Base-by-base conservation (phyloP, 2,329 filamentous ascomycete genomes). In the Ascochyta koolunga region DNA sequence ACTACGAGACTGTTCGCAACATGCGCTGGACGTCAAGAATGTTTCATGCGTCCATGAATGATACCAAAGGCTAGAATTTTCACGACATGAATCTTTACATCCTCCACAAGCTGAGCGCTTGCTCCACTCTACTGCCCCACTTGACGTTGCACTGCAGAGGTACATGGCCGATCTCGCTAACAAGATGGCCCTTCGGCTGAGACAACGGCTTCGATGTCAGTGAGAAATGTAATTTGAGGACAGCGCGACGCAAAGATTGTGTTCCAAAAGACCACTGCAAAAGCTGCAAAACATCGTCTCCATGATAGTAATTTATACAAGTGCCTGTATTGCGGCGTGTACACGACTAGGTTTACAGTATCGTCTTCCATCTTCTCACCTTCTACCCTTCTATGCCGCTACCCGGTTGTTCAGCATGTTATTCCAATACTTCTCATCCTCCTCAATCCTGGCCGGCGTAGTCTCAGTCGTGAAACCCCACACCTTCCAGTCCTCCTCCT, bases 381-480 rank as follows among this genome's bases (percentile, higher is more conserved):
- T 22, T 21, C 18, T 16, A 3, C 4, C 32, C 25, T 29, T 22
- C 13, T 25, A 53, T 4, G 49, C 52, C 22, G 46, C 46, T 22
- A 60, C 31, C 54, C 65, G 67, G n/a, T 50, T 50, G 32, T 59
- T 43, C 36, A 69, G 18, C 42, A 58, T 60, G 48, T 59, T 53
- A 21, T 50, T 57, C 60, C 63, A 66, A 27, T 67, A 65, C 44
- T 50, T 42, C 35, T 69, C 66, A 15, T 69, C 64, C 35, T 59
- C 54, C 37, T 58, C 45, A 21, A 72, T 58, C 13, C 37, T 58
- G 40, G 61, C 58, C 4, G 60, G 59, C 24, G 65, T 72, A 32
- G 82, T 85, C 62, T 83, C 80, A 36, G 80, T 71, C 25, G 84
- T 76, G 18, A 84, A 88, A 13, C 88, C 88, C 82, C 87, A 88